These are phyloP conservation scores for Lupinus albus DNA, from an alignment of 306 rosid species.

Conservation along the genomic window DNA sequence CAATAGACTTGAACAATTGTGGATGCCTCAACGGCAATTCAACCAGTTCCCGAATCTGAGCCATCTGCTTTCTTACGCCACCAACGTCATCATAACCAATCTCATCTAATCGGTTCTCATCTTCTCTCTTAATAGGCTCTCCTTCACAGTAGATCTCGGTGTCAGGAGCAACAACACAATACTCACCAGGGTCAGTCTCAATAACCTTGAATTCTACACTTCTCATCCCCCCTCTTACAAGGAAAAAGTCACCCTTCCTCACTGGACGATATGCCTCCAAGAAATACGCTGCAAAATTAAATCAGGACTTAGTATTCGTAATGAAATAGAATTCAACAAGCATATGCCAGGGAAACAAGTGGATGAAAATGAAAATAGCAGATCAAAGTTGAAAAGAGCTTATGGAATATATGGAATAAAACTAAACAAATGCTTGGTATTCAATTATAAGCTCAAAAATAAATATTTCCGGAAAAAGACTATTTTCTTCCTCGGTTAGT, in stretches of 20 bases:
- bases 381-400: neutral
- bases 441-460: neutral
- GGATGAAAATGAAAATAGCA: slow-evolving; percentile 5
- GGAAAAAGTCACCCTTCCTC: slow-evolving; percentile 93
- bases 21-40: slow-evolving; percentile 97
- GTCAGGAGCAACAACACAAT: slow-evolving; percentile 97
- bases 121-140: slow-evolving; percentile 88
- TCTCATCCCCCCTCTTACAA: slow-evolving; percentile 97
- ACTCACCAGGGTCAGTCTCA: slow-evolving; percentile 90
- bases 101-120: slow-evolving; percentile 89
- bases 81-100: slow-evolving; percentile 98
- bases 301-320: slow-evolving; percentile 22
- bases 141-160: slow-evolving; percentile 97
- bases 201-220: slow-evolving; percentile 97
- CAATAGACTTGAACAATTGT: slow-evolving; percentile 85
- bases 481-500: neutral
- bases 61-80: slow-evolving; percentile 97
- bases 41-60: slow-evolving; percentile 87
- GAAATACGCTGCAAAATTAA: slow-evolving; percentile 76
- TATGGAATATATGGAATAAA: neutral
- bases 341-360: neutral
- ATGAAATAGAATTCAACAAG: neutral
- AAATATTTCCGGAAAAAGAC: neutral
- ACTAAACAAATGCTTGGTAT: neutral
- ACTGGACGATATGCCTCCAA: slow-evolving; percentile 91